These are phyloP conservation scores for Multifurca ochricompacta DNA, from an alignment of 768 basidiomycete genomes.

Conservation along the genomic window DNA sequence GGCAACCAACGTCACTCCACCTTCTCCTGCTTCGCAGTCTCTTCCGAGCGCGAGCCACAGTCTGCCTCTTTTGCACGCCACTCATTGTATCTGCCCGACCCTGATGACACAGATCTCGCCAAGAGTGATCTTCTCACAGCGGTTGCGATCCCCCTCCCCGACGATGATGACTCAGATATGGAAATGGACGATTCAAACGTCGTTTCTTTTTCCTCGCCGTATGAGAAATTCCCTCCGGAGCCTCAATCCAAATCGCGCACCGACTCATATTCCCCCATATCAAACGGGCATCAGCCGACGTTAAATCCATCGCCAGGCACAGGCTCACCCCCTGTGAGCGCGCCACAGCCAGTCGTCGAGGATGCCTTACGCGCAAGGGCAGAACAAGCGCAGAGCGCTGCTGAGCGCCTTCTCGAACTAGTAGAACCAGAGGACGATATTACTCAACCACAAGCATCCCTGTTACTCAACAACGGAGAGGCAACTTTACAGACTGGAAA, in stretches of 20 bases:
- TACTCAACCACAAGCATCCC: conserved; percentile 4
- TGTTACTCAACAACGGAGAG: conserved; percentile 25
- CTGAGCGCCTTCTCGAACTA: conserved; percentile 78
- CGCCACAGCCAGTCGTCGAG: conserved; percentile 53
- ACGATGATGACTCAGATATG: conserved; percentile 61
- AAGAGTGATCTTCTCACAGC: conserved; percentile 52
- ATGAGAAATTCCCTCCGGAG: conserved; percentile 39
- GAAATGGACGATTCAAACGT: conserved; percentile 49
- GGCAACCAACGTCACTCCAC: conserved; percentile 15
- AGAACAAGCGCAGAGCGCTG: conserved; percentile 90
- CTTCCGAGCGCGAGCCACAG: conserved; percentile 5
- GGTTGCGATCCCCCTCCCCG: conserved; percentile 66
- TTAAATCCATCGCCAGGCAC: conserved; percentile 58
- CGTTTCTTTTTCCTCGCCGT: conserved; percentile 67
- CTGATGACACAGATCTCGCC: conserved; percentile 37
- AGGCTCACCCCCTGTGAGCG: conserved; percentile 34
- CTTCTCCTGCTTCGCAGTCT: conserved; percentile 19
- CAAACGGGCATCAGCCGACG: conserved; percentile 34
- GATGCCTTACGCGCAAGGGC: conserved; percentile 83
- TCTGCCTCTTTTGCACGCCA: conserved; percentile 1
- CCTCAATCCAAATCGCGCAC: conserved; percentile 32
- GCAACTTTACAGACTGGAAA: conserved; percentile 36
- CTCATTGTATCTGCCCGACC: conserved; percentile 30
- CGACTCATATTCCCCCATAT: conserved; percentile 48
- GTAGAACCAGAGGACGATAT: conserved; percentile 68